These are phyloP conservation scores for Ophiostoma ulmi DNA, from an alignment of 2,329 filamentous ascomycete genomes.

Conservation along the genomic window DNA sequence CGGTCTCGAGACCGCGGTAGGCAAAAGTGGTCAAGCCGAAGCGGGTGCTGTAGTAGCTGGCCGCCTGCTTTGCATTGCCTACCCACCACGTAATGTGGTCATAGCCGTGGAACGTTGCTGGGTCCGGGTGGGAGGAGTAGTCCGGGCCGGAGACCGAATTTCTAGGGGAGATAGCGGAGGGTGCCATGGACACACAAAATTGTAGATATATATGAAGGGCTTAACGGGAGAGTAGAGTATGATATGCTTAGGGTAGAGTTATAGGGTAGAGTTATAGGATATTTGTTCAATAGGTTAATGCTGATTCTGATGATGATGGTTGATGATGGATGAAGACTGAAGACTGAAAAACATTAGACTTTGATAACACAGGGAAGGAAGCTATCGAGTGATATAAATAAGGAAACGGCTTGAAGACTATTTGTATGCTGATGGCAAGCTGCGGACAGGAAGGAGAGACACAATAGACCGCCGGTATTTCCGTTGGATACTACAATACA, in stretches of 20 bases:
- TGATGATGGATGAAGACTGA: background rate
- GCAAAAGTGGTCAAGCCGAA: slow-evolving; percentile 82
- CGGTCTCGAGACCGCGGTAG: slow-evolving; percentile 84
- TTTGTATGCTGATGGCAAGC: background rate
- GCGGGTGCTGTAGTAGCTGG: slow-evolving; percentile 78
- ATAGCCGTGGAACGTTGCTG: slow-evolving; percentile 69
- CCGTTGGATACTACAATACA: background rate
- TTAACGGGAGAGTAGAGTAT: background rate
- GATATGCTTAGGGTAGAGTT: background rate
- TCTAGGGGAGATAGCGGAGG: slow-evolving; percentile 50
- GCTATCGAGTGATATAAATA: background rate
- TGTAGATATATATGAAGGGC: background rate
- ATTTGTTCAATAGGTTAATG: background rate
- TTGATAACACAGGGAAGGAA: background rate
- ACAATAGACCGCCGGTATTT: background rate
- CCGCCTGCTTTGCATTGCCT: slow-evolving; percentile 92
- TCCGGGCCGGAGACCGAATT: background rate
- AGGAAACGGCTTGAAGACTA: background rate
- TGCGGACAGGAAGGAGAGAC: background rate
- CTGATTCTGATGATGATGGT: background rate
- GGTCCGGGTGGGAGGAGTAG: slow-evolving; percentile 8
- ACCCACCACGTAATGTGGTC: slow-evolving; percentile 96
- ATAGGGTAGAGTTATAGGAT: background rate
- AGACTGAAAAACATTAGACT: background rate
- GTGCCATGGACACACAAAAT: slow-evolving; percentile 47